A percentile compares a stretch with the other conserved stretches of the same genome.
Conservation (phyloP, 768 basidiomycete species). For the Russula dissimulans region DNA sequence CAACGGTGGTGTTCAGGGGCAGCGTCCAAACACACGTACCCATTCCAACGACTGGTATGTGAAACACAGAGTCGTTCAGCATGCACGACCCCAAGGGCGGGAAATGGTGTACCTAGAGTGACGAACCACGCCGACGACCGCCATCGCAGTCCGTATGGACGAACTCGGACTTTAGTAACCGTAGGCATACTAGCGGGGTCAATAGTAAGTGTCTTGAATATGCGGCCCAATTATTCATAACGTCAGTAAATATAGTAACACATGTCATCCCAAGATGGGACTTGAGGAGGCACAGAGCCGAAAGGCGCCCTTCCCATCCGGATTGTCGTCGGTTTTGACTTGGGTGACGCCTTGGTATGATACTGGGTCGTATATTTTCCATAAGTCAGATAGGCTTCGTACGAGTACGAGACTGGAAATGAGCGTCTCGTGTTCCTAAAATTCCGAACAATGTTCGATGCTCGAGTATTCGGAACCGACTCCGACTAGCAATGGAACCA, state of each 20-base stretch:
- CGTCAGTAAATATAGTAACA: neutral
- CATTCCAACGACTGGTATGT: conserved; percentile 36
- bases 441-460: too few relatives aligned
- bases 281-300: neutral
- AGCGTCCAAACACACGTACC: conserved; percentile 13
- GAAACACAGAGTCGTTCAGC: neutral
- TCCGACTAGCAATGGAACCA: too few relatives aligned
- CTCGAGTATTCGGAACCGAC: neutral
- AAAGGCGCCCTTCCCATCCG: neutral
- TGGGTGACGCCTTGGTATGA: too few relatives aligned
- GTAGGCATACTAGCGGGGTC: neutral
- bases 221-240: neutral
- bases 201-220: neutral
- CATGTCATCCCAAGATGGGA: neutral
- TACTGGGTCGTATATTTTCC: neutral
- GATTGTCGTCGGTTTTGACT: neutral
- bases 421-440: neutral
- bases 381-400: neutral
- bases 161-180: neutral
- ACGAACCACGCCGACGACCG: conserved; percentile 49
- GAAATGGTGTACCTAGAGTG: conserved; percentile 31
- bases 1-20: conserved; percentile 23
- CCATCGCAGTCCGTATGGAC: conserved; percentile 42
- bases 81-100: neutral
- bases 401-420: neutral